Base-by-base conservation (phyloP, 768 basidiomycete genomes). In the Phanerochaete carnosa region DNA sequence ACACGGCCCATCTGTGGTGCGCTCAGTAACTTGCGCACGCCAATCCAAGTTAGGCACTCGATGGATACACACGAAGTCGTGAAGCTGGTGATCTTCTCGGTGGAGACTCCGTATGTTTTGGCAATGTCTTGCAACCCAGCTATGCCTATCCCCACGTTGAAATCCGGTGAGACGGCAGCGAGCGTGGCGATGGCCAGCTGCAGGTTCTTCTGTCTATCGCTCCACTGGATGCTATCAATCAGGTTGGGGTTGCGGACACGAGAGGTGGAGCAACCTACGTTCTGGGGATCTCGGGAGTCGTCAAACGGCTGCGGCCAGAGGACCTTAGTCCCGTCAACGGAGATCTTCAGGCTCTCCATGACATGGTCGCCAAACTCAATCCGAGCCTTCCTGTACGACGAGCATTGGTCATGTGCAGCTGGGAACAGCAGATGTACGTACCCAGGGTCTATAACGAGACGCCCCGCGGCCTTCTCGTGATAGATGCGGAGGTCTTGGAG, bases 241-340 rank as follows among this genome's bases (percentile, higher is more conserved):
- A 19, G 19, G 11, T 39, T 39, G 19, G 37, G 9, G 37, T 39
- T 39, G 9, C 9, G 37, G 19, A 39, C 37, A 39, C 11, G 19
- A 19, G 19, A 39, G 9, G 11, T 39, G 11, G 37, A 19, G 26
- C 29, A 23, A 22, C 77, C 54, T 47, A 80, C 82, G 64, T 86
- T 87, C 72, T 87, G 86, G 19, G 86, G 87, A 65, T 89, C 86
- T 19, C 80, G 72, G 0, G 80, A 78, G 45, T 83, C 78, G 64
- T 87, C 82, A 1, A 80, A 79, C 1, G 87, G 87, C 65, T 88
- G 87, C 23, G 88, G 87, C 85, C 86, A 88, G 0, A 90, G 77
- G 8, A 89, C 80, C 51, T 79, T 84, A n/a, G 74, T 80, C 0
- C 86, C 86, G 58, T 86, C 83, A 13, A 64, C 61, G 4, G 82